A percentile compares a stretch with the other conserved stretches of the same genome.
Evolutionary conservation across 2,329 filamentous ascomycete genomes (phyloP).

Genomic region (Colletotrichum phormii): DNA sequence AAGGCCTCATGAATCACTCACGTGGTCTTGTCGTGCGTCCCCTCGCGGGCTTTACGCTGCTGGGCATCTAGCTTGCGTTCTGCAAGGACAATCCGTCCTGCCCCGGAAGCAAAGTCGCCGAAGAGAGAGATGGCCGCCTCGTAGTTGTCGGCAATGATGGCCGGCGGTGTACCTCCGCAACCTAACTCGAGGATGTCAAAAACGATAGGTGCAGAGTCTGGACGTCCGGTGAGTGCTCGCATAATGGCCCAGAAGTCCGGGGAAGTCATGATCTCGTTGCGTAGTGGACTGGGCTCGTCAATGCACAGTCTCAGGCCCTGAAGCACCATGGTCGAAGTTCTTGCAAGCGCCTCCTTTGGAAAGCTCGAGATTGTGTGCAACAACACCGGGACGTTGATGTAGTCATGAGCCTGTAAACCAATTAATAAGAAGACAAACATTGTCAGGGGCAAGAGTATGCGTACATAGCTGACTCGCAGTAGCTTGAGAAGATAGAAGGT

Average conservation of each 20-base stretch:
- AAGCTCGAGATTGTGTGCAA: slow-evolving; percentile 93
- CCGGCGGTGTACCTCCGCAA: slow-evolving; percentile 78
- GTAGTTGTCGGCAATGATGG: slow-evolving; percentile 95
- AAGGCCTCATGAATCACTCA: slow-evolving; percentile 57
- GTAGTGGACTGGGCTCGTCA: slow-evolving; percentile 78
- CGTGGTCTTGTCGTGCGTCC: slow-evolving; percentile 68
- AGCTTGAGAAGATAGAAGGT: slow-evolving; percentile 89
- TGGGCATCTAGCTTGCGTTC: slow-evolving; percentile 75
- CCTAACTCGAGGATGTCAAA: slow-evolving; percentile 89
- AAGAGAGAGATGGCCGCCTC: slow-evolving; percentile 86
- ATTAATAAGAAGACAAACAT: slow-evolving; percentile 20
- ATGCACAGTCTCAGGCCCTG: slow-evolving; percentile 86
- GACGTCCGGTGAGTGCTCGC: slow-evolving; percentile 76
- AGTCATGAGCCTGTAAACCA: slow-evolving; percentile 78
- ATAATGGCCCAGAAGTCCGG: slow-evolving; percentile 97
- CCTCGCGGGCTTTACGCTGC: slow-evolving; percentile 46
- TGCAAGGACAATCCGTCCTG: slow-evolving; percentile 75
- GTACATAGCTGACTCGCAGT: slow-evolving; percentile 85
- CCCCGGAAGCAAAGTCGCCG: slow-evolving; percentile 89
- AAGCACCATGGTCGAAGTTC: slow-evolving; percentile 80
- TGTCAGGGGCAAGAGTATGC: slow-evolving; percentile 45
- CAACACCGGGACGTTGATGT: slow-evolving; percentile 90
- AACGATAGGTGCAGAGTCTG: slow-evolving; percentile 79
- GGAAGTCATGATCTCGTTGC: slow-evolving; percentile 94
- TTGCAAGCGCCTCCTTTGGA: slow-evolving; percentile 79